Base-by-base conservation (phyloP, 495 filamentous ascomycete species). In the Neurospora africana region DNA sequence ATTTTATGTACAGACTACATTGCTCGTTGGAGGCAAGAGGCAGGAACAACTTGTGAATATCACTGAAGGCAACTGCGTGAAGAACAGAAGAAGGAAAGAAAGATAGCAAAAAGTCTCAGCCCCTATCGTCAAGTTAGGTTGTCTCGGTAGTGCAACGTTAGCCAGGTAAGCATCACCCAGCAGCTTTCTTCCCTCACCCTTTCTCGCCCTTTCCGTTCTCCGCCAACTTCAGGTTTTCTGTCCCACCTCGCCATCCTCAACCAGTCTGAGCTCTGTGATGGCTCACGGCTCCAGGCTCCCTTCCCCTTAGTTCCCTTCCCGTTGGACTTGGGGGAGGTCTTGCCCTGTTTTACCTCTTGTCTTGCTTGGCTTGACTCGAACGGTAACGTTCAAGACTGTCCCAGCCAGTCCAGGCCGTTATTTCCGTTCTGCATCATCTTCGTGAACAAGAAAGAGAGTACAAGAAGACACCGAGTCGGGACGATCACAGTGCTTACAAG, bases 401-500 rank as follows among this genome's bases (percentile, higher is more conserved):
- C 47, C 47, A 58, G n/a, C 47, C 23, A 35, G 53, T 33, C 8
- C 23, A 30, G 27, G 53, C 27, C 53, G 30, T 33, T 65, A 33
- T 65, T 65, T 65, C 53, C 53, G 53, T 65, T 35, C 53, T 33
- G 53, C 53, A 65, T 65, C 53, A 33, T 65, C 53, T 33, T 58
- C 47, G 21, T 65, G 53, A 17, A 30, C 53, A 33, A 65, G 27
- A 17, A 30, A 27, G 21, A 58, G n/a, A n/a, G n/a, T 58, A 61
- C 53, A 61, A 61, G 23, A 61, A 61, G 53, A 65, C 19, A 65
- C 53, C 53, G 15, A 58, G 47, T 58, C 47, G 47, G 47, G 47
- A 58, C 53, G 53, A 65, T 65, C 53, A 65, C 53, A 65, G 53
- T 65, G 53, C 53, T 65, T 65, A 65, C 53, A 65, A 65, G 47